Conservation (phyloP, 768 basidiomycete species). For the Serpula lacrymans region DNA sequence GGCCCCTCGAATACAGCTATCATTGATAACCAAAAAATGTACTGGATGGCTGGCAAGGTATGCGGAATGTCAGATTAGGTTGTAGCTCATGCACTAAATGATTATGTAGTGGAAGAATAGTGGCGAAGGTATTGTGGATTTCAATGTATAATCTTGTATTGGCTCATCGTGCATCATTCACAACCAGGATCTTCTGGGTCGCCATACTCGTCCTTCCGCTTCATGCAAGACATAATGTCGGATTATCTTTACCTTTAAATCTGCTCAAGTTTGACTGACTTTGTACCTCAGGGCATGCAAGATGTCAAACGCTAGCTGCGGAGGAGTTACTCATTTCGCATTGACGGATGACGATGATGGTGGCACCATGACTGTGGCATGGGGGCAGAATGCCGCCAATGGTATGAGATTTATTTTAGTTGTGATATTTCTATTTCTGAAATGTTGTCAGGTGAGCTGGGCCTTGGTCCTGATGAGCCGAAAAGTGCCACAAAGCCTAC, state of each 20-base stretch:
- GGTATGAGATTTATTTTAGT: conserved; percentile 34
- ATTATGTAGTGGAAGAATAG: conserved; percentile 84
- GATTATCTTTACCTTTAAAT: conserved; percentile 15
- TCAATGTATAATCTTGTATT: not conserved
- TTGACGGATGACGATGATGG: conserved; percentile 73
- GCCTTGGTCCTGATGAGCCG: conserved; percentile 72
- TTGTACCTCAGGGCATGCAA: conserved; percentile 70
- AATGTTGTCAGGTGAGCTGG: conserved; percentile 63
- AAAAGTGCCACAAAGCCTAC: conserved; percentile 88
- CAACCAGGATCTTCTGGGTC: conserved; percentile 79
- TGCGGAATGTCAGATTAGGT: conserved; percentile 7
- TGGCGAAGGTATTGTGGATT: conserved; percentile 72
- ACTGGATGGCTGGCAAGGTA: conserved; percentile 83
- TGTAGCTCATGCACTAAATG: conserved; percentile 6
- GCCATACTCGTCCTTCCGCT: conserved; percentile 83
- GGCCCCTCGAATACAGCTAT: conserved; percentile 86
- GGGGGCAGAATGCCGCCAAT: conserved; percentile 85
- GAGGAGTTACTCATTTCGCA: conserved; percentile 89
- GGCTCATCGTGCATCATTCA: conserved; percentile 8
- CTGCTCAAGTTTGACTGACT: conserved; percentile 5
- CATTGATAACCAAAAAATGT: conserved; percentile 82
- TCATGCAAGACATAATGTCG: conserved; percentile 83
- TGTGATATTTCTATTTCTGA: conserved; percentile 1
- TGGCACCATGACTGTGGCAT: conserved; percentile 78
- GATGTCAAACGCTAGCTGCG: conserved; percentile 61